These are phyloP conservation scores for Rickenella mellea DNA, from an alignment of 768 basidiomycete genomes.

Conservation along the genomic window DNA sequence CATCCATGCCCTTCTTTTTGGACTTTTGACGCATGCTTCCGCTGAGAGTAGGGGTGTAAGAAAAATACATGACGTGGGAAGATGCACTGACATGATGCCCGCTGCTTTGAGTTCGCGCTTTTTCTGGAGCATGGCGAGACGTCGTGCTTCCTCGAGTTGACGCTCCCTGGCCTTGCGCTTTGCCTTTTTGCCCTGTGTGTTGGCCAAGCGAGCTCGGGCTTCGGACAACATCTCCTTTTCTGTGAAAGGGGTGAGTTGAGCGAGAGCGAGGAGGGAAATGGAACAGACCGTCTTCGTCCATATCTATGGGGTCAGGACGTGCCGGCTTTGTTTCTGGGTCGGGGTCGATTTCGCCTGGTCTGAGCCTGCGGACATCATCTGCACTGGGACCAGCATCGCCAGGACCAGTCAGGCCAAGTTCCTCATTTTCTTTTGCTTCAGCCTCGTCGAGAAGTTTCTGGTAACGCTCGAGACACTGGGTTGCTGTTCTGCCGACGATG, in stretches of 20 bases:
- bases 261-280: not conserved
- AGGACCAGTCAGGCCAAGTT: constrained; percentile 83
- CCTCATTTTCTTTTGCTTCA: constrained; percentile 92
- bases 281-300: constrained; percentile 92
- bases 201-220: constrained; percentile 93
- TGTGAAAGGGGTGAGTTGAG: constrained; percentile 20
- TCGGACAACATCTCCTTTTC: constrained; percentile 99
- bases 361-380: constrained; percentile 82
- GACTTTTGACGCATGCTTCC: constrained; percentile 83
- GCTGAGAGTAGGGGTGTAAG: not conserved
- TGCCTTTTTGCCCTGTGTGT: constrained; percentile 99
- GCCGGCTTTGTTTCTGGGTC: constrained; percentile 99
- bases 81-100: constrained; percentile 75
- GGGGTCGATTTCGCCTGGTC: constrained; percentile 96
- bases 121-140: constrained; percentile 93
- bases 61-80: not conserved
- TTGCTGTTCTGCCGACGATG: constrained; percentile 95
- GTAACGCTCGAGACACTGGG: constrained; percentile 95
- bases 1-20: constrained; percentile 97
- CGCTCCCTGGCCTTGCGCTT: constrained; percentile 97
- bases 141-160: constrained; percentile 90
- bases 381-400: constrained; percentile 79
- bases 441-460: constrained; percentile 97
- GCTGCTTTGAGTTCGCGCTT: constrained; percentile 96
- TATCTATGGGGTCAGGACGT: constrained; percentile 97